phyloP scores from a whole-genome alignment of 2,329 filamentous ascomycete genomes.

The Trichophyton benhamiae region DNA sequence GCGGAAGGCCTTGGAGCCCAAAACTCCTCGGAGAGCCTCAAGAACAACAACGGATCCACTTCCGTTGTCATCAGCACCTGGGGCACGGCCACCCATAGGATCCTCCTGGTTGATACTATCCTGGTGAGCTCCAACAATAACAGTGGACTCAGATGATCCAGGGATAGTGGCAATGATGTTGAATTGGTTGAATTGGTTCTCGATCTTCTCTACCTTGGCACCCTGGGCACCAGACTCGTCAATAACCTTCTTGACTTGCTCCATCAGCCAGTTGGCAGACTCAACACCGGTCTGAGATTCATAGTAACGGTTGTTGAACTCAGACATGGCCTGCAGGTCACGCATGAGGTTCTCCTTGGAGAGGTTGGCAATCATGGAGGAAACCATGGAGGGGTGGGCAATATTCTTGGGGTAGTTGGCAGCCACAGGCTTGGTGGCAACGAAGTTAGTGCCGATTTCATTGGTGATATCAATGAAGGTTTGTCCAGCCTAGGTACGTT shows the following conservation, averaged over 20 bases:
- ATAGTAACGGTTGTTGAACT: constrained; percentile 47
- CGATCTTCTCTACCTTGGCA: constrained; percentile 60
- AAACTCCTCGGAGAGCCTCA: constrained; percentile 72
- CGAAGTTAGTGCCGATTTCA: constrained; percentile 44
- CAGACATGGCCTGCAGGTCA: constrained; percentile 60
- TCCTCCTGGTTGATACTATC: constrained; percentile 72
- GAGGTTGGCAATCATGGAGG: constrained; percentile 55
- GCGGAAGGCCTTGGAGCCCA: constrained; percentile 56
- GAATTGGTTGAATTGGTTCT: constrained; percentile 77
- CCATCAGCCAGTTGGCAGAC: constrained; percentile 77
- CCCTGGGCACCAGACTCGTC: constrained; percentile 57
- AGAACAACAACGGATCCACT: constrained; percentile 89
- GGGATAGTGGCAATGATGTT: constrained; percentile 88
- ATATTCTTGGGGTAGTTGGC: constrained; percentile 57
- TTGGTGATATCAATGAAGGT: constrained; percentile 94
- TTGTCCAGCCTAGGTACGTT: background rate
- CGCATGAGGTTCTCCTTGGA: constrained; percentile 63
- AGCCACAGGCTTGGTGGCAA: constrained; percentile 20
- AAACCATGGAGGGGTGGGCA: constrained; percentile 50
- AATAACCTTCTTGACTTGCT: constrained; percentile 61
- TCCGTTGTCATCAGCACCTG: constrained; percentile 88
- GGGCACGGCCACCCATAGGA: constrained; percentile 69
- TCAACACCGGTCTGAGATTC: constrained; percentile 53
- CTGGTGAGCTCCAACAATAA: constrained; percentile 84
- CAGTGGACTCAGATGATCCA: constrained; percentile 68